Evolutionary conservation across 164 flowering plant genomes (phyloP), one percentile per base, ranked within the genome.

Genomic region (Warburgia ugandensis): DNA sequence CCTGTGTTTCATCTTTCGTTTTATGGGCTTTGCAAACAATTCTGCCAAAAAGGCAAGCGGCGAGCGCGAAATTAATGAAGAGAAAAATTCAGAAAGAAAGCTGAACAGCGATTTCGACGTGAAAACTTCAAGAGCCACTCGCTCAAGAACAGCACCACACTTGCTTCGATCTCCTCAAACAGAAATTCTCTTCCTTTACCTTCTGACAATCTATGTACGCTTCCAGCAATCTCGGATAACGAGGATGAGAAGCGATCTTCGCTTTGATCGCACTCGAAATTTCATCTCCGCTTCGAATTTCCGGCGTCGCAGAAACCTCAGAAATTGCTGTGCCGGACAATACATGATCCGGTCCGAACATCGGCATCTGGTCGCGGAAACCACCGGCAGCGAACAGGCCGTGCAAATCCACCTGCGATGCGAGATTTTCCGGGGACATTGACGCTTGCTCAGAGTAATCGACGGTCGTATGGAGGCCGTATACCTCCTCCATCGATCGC

Each of bases 201-300:
- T 87, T 87, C 60, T 77, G 91, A 69, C 96, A 91, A 38, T 87
- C 95, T 40, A 85, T 76, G 60, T 83, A 87, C 42, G 97, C 90
- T 47, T 78, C 52, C n/a, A 87, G 80, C 43, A 91, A 54, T 19
- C 74, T 74, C 20, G 98, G 94, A 51, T 85, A 91, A 36, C 55
- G 70, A 65, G 95, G 98, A 72, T 91, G 98, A n/a, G 81, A 67
- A 29, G 82, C 85, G 56, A 91, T 85, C 72, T 71, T 87, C 12
- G 88, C 81, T 63, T 87, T 91, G 58, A 85, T 81, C 17, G 54
- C 35, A 40, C 60, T 38, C 40, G 39, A 59, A 55, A 58, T 65
- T 65, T 32, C 55, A 19, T 46, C 48, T 12, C 41, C 69, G 25
- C 25, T 50, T 11, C 56, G 72, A 63, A 53, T 46, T 14, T 62